Evolutionary conservation across 1,284 basidiomycete species (phyloP).

Genomic region (Ustilago loliicola): DNA sequence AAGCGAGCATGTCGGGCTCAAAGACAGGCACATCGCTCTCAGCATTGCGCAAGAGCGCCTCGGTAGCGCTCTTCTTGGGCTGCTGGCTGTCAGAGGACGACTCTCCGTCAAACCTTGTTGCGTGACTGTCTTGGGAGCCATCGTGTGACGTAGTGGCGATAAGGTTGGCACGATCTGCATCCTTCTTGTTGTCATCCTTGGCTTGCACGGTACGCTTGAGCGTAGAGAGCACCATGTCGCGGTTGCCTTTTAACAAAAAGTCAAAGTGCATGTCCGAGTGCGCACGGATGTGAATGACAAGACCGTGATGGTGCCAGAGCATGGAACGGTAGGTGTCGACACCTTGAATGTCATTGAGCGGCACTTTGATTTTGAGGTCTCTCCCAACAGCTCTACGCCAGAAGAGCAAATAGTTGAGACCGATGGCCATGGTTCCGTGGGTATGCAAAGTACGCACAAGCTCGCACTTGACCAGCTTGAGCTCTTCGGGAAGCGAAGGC

Average conservation of each 20-base stretch:
- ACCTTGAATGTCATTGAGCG: conserved; percentile 56
- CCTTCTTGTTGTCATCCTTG: conserved; percentile 17
- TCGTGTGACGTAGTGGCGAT: neutral
- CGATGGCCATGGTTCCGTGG: conserved; percentile 60
- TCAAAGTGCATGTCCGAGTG: conserved; percentile 62
- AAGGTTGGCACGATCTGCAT: conserved; percentile 11
- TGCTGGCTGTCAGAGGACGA: neutral
- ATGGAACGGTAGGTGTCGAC: conserved; percentile 53
- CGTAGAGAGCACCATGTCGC: conserved; percentile 40
- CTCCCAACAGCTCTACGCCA: conserved; percentile 52
- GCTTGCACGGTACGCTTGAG: conserved; percentile 33
- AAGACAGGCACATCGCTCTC: conserved; percentile 33
- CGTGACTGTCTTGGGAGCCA: conserved; percentile 12
- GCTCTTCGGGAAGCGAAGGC: conserved; percentile 34
- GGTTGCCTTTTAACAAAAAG: conserved; percentile 47
- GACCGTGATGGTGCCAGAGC: conserved; percentile 58
- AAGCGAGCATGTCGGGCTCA: conserved; percentile 36
- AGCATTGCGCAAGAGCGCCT: conserved; percentile 26
- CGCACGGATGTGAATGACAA: conserved; percentile 58
- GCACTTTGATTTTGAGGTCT: conserved; percentile 60
- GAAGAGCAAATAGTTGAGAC: conserved; percentile 61
- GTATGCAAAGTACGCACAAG: conserved; percentile 59
- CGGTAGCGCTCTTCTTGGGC: conserved; percentile 1
- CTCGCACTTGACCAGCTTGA: conserved; percentile 53
- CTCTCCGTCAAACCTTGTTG: conserved; percentile 16